Evolutionary conservation across 192 early-diverging fungal genomes (phyloP).

Genomic region (Haplosporangium gracile): DNA sequence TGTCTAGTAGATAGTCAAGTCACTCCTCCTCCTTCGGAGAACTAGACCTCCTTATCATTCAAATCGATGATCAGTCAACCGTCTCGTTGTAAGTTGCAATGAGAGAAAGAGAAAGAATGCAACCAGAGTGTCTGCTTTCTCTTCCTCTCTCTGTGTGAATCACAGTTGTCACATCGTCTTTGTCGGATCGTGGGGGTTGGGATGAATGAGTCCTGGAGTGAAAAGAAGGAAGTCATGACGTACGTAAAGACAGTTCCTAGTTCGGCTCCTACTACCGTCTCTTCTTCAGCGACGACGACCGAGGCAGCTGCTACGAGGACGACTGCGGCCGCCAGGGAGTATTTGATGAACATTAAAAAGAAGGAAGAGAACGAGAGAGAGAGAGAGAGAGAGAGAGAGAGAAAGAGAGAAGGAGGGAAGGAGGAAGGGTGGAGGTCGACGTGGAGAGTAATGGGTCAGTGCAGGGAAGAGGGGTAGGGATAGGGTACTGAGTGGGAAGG

Average conservation of each 20-base stretch:
- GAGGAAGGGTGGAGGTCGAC: background rate
- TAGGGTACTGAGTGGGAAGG: background rate
- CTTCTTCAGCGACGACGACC: background rate
- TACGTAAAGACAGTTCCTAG: conserved; percentile 23
- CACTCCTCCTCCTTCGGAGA: no score
- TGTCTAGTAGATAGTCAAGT: no score
- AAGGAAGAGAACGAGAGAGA: background rate
- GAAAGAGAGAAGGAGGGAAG: background rate
- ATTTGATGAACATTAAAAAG: background rate
- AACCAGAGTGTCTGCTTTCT: no score
- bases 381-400: background rate
- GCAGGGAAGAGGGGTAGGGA: background rate
- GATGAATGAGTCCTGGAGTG: background rate
- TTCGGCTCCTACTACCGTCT: background rate
- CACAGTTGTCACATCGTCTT: no score
- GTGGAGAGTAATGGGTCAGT: background rate
- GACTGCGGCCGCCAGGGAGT: conserved; percentile 5
- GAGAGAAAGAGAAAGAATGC: no score
- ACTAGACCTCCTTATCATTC: no score
- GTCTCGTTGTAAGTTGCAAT: no score
- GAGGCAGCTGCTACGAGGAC: background rate
- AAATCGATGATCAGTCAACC: no score
- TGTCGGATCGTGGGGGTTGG: background rate
- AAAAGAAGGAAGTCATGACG: background rate
- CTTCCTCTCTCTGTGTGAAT: no score